These are phyloP conservation scores for Suhomyces vadensis DNA, from an alignment of 805 yeast species.

Conservation along the genomic window DNA sequence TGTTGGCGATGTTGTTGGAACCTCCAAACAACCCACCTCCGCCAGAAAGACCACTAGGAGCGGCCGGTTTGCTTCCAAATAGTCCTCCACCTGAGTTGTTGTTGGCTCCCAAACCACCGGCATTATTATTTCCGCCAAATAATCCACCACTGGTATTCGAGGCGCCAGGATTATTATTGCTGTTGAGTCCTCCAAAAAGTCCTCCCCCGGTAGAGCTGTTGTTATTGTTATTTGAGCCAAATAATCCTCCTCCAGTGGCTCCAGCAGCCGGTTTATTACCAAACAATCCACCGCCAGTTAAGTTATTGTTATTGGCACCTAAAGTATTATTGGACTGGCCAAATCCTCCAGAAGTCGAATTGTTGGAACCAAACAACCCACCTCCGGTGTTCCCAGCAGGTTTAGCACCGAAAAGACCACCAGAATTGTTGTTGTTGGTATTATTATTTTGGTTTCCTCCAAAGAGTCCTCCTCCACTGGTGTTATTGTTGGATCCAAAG, in stretches of 20 bases:
- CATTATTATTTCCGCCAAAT: conserved; percentile 15
- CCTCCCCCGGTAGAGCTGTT: conserved; percentile 15
- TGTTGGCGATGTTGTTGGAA: neutral
- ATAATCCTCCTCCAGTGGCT: conserved; percentile 26
- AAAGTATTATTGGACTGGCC: conserved; percentile 23
- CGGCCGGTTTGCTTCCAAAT: conserved; percentile 29
- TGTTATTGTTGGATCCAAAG: conserved; percentile 16
- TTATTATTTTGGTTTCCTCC: conserved; percentile 11
- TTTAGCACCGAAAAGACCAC: conserved; percentile 24
- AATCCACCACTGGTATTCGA: conserved; percentile 16
- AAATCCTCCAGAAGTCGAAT: conserved; percentile 19
- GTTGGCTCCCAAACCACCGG: conserved; percentile 1
- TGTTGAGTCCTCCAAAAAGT: conserved; percentile 15
- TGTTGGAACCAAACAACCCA: conserved; percentile 43
- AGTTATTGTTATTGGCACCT: conserved; percentile 4
- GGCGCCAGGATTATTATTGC: conserved; percentile 4
- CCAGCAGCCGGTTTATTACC: conserved; percentile 22
- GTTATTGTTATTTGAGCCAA: conserved; percentile 16
- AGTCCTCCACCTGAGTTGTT: conserved; percentile 22
- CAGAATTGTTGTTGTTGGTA: conserved; percentile 14
- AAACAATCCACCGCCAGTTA: conserved; percentile 22
- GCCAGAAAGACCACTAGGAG: conserved; percentile 5
- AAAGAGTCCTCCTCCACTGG: conserved; percentile 11
- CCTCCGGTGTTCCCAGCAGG: conserved; percentile 40
- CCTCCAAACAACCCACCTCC: conserved; percentile 9